Percentiles rank a stretch among this genome's conserved stretches.
phyloP scores from a whole-genome alignment of 1,284 basidiomycete genomes.

The Mycena citricolor region DNA sequence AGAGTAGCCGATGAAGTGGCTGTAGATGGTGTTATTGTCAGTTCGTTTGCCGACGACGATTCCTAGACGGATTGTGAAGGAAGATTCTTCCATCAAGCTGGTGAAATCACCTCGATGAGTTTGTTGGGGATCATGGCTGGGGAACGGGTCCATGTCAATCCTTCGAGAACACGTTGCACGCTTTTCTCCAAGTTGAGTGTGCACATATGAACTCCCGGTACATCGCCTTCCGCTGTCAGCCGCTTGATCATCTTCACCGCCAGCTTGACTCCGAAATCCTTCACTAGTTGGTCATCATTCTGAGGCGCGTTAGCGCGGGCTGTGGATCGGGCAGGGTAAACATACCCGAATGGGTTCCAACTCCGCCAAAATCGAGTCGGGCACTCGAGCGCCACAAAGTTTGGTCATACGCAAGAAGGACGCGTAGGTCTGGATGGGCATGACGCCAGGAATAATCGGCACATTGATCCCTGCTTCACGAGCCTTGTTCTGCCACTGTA shows the following conservation, averaged over 20 bases:
- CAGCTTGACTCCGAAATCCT: slow-evolving; percentile 83
- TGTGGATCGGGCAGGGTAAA: slow-evolving; percentile 22
- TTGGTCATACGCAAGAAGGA: slow-evolving; percentile 92
- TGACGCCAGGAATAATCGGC: slow-evolving; percentile 93
- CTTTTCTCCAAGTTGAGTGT: slow-evolving; percentile 98
- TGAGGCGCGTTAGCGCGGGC: slow-evolving; percentile 33
- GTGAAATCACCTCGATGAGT: slow-evolving; percentile 74
- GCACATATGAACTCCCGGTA: slow-evolving; percentile 91
- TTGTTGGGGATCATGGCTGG: slow-evolving; percentile 47
- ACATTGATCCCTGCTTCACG: slow-evolving; percentile 80
- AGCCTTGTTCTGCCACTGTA: slow-evolving; percentile 76
- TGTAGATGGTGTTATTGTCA: slow-evolving; percentile 59
- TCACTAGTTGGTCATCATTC: slow-evolving; percentile 90
- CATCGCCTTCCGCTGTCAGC: slow-evolving; percentile 55
- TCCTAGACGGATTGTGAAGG: slow-evolving; percentile 37
- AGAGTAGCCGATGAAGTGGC: slow-evolving; percentile 60
- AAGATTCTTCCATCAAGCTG: too few relatives aligned
- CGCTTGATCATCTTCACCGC: slow-evolving; percentile 75
- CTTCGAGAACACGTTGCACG: slow-evolving; percentile 84
- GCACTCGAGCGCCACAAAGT: slow-evolving; percentile 83
- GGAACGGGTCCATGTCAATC: slow-evolving; percentile 64
- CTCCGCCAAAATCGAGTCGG: slow-evolving; percentile 64
- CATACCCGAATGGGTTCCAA: slow-evolving; percentile 80
- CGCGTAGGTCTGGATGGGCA: slow-evolving; percentile 97
- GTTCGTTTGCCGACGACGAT: slow-evolving; percentile 35